A percentile compares a stretch with the other conserved stretches of the same genome.
These are phyloP conservation scores for Schoenoplectus triqueter DNA, from an alignment of 202 grass and related monocot species.

Conservation along the genomic window DNA sequence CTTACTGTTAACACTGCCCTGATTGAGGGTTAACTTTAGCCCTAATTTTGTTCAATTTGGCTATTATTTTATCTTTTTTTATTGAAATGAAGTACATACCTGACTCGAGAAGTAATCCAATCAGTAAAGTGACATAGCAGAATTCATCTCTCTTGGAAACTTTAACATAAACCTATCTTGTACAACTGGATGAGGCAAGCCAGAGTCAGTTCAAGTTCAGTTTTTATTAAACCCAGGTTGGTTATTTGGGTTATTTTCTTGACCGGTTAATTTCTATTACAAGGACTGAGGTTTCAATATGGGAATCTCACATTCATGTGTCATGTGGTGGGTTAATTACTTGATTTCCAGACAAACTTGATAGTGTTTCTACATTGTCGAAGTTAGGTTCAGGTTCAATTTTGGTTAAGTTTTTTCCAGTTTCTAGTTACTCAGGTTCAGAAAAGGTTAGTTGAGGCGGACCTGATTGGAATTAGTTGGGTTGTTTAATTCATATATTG, in stretches of 20 bases:
- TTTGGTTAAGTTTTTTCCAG: not conserved
- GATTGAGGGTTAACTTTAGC: not conserved
- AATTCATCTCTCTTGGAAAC: not conserved
- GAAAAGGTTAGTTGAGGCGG: not conserved
- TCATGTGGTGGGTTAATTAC: not conserved
- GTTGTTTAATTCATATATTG: not conserved
- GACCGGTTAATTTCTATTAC: not conserved
- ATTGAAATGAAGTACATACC: conserved; percentile 11
- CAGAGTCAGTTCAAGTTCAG: not conserved
- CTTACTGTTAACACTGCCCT: not conserved
- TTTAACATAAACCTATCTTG: not conserved
- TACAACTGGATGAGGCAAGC: conserved; percentile 1
- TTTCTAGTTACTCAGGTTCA: conserved; percentile 11
- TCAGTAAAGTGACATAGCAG: not conserved
- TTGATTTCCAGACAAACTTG: conserved; percentile 2
- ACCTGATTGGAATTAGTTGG: not conserved
- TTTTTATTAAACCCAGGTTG: not conserved
- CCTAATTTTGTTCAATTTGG: not conserved
- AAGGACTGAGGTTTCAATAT: not conserved
- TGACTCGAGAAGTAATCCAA: not conserved
- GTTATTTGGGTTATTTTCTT: conserved; percentile 1
- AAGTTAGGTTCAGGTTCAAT: not conserved
- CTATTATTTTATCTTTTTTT: conserved; percentile 4
- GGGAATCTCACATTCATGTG: not conserved
- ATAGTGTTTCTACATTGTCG: not conserved